Conservation (phyloP, 176 grass and related monocot species). For the Dactylis glomerata region DNA sequence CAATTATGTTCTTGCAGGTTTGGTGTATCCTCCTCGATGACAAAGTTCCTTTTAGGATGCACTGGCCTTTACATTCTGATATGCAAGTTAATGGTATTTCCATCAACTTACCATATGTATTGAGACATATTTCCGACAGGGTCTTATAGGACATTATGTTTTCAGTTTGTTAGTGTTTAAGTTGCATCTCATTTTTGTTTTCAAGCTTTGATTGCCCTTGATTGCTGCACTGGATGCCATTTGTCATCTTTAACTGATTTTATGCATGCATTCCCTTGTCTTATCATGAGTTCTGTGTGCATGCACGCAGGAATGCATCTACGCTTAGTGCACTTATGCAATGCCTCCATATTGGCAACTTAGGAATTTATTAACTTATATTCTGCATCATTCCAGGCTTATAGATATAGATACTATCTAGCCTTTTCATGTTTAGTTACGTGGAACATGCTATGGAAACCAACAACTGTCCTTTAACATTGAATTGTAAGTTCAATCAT, state of each 20-base stretch:
- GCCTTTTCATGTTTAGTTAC: not conserved
- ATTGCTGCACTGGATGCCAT: not conserved
- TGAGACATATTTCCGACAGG: constrained; percentile 2
- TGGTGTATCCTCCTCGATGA: constrained; percentile 87
- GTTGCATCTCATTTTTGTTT: not conserved
- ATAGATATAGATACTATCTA: not conserved
- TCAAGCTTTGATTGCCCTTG: not conserved
- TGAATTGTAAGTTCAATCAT: not conserved
- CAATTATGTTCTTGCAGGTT: constrained; percentile 59
- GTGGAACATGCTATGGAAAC: not conserved
- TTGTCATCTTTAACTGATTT: constrained; percentile 7
- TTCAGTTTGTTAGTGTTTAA: constrained; percentile 7
- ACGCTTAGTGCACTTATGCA: constrained; percentile 16
- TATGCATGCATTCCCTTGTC: constrained; percentile 19
- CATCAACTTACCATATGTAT: constrained; percentile 14
- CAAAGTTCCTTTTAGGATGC: constrained; percentile 93
- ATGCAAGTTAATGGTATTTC: constrained; percentile 81
- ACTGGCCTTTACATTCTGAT: constrained; percentile 74
- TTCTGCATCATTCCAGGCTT: constrained; percentile 4
- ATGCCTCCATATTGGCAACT: not conserved
- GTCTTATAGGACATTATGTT: constrained; percentile 9
- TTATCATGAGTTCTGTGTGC: constrained; percentile 15
- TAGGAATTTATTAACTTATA: not conserved
- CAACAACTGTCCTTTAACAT: not conserved
- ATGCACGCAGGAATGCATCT: constrained; percentile 13